Base-by-base conservation (phyloP, 495 filamentous ascomycete genomes). In the Gamarada debralockiae region DNA sequence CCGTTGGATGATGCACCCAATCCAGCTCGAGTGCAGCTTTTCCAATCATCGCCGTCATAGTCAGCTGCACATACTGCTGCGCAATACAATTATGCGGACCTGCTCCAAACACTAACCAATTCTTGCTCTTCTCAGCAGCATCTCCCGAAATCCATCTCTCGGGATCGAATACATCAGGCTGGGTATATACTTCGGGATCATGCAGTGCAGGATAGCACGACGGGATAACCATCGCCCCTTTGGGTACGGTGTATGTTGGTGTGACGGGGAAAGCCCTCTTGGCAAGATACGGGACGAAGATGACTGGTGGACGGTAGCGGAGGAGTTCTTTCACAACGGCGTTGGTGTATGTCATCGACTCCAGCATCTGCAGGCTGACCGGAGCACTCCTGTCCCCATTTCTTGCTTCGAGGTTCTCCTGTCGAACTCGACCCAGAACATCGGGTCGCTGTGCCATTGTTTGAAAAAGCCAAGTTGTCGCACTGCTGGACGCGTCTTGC, bases 21-120 rank as follows among this genome's bases (percentile, higher is more conserved):
- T 97, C 84, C 60, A 97, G 75, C 58, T 83, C 75, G 66, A 96
- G 75, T 60, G 89, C 87, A n/a, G 95, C 89, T 76, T 95, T 97
- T 47, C 91, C 92, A 64, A 98, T 81, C 80, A 97, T 89, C 3
- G 87, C 82, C 65, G 86, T 92, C 57, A 98, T 74, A 64, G 96
- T 95, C 45, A 88, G 71, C 63, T 86, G 81, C 15, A 92, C 93
- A 63, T 97, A 98, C 43, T 82, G 85, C 73, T 98, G 93, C 40
- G 95, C 93, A 45, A 98, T 75, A 66, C 93, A 98, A 71, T 97
- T 97, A 73, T 98, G 93, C 57, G 93, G 87, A 12, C 93, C 93
- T 3, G 90, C 93, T 57, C 93, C 93, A 59, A 98, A 98, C 22
- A 98, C 92, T 37, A 98, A 79, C 79, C 85, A 98, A 74, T 98